Conservation (phyloP, 306 rosid genomes). For the Luffa acutangula region DNA sequence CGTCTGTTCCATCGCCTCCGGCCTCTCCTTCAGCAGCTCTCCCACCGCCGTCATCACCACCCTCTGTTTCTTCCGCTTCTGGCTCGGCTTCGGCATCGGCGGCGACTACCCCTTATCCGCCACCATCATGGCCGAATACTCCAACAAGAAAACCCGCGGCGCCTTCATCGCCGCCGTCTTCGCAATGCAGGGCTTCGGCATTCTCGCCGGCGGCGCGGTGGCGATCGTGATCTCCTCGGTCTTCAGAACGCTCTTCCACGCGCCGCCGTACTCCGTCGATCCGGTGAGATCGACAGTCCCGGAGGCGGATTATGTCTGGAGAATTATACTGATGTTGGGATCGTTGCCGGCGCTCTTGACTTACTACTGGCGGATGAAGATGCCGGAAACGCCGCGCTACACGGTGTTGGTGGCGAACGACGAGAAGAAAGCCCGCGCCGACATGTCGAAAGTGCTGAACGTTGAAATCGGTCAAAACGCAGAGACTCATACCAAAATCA, state of each 20-base stretch:
- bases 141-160: conserved; percentile 43
- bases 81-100: conserved; percentile 43
- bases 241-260: conserved; percentile 19
- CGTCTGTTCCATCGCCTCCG: conserved; percentile 24
- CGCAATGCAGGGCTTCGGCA: conserved; percentile 82
- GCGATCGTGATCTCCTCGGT: conserved; percentile 30
- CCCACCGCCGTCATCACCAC: conserved; percentile 23
- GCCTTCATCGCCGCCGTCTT: conserved; percentile 17
- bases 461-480: not conserved
- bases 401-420: conserved; percentile 57
- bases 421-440: conserved; percentile 26
- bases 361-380: conserved; percentile 41
- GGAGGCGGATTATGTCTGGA: conserved; percentile 47
- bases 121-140: conserved; percentile 60
- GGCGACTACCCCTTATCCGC: conserved; percentile 67
- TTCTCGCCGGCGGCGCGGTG: conserved; percentile 44
- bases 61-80: conserved; percentile 38
- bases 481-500: not conserved
- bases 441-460: conserved; percentile 51
- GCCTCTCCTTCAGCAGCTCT: conserved; percentile 28
- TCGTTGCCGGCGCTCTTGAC: conserved; percentile 46
- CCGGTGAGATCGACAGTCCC: conserved; percentile 29
- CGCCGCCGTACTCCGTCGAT: conserved; percentile 10
- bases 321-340: conserved; percentile 59
- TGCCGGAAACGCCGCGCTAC: conserved; percentile 64